Evolutionary conservation across 202 grass and related monocot genomes (phyloP).

Genomic region (Zizania palustris): DNA sequence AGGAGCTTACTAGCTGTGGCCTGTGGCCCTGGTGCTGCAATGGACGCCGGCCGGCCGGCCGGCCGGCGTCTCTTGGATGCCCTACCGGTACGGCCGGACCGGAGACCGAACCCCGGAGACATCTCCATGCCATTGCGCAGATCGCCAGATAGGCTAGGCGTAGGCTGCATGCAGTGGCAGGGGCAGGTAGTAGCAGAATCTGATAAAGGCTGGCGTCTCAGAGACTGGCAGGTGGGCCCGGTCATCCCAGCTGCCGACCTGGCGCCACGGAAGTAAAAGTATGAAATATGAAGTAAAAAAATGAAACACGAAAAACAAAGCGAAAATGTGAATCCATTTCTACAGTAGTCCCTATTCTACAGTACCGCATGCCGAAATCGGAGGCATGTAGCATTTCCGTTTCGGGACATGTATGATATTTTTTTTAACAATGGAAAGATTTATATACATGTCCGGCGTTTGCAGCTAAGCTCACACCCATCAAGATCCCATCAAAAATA

Average conservation of each 20-base stretch:
- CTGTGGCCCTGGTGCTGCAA: background rate
- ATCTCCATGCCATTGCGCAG: background rate
- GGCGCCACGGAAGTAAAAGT: conserved; percentile 13
- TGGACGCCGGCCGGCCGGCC: background rate
- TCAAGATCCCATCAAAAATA: too few species aligned
- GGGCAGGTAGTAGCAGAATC: conserved; percentile 33
- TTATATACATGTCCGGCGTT: too few species aligned
- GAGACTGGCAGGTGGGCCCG: background rate
- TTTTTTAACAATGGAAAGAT: too few species aligned
- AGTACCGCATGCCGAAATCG: too few species aligned
- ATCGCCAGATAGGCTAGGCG: conserved; percentile 15
- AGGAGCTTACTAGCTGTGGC: too few species aligned
- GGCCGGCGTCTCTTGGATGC: background rate
- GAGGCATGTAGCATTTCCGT: too few species aligned
- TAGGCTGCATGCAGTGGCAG: conserved; percentile 1
- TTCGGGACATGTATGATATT: too few species aligned
- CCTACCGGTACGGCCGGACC: conserved; percentile 14
- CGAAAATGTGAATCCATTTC: too few species aligned
- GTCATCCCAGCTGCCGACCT: background rate
- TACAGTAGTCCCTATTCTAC: too few species aligned
- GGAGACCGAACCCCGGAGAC: background rate
- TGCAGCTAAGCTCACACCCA: too few species aligned
- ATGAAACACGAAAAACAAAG: too few species aligned
- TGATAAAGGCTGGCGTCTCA: background rate
- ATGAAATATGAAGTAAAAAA: too few species aligned